Evolutionary conservation across 2,329 filamentous ascomycete species (phyloP).

Genomic region (Fusarium penzigii): DNA sequence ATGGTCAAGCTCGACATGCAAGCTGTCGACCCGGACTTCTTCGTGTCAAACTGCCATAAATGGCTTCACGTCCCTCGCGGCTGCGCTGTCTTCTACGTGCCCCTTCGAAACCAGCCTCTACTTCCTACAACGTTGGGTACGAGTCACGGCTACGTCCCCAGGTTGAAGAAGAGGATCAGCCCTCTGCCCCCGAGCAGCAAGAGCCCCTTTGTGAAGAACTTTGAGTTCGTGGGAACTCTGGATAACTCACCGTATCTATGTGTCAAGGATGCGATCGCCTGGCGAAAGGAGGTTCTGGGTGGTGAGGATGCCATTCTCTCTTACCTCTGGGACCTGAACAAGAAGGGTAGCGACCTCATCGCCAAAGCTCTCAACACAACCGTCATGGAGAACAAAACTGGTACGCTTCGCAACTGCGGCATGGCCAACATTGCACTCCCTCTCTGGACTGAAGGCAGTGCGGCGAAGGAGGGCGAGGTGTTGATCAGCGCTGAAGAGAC

Average conservation of each 20-base stretch:
- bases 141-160: constrained; percentile 72
- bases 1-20: constrained; percentile 72
- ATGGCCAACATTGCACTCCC: constrained; percentile 77
- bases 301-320: constrained; percentile 70
- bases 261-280: constrained; percentile 70
- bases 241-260: constrained; percentile 74
- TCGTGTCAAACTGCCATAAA: constrained; percentile 85
- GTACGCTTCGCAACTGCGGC: constrained; percentile 64
- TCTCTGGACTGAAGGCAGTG: constrained; percentile 41
- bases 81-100: constrained; percentile 80
- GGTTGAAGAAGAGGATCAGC: constrained; percentile 30
- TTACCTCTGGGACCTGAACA: constrained; percentile 65
- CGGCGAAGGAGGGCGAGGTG: constrained; percentile 30
- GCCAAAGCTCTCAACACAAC: constrained; percentile 68
- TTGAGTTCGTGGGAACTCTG: constrained; percentile 75
- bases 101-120: constrained; percentile 71
- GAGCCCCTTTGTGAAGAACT: constrained; percentile 65
- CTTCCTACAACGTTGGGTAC: constrained; percentile 77
- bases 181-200: constrained; percentile 50
- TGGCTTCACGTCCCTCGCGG: constrained; percentile 84
- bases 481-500: constrained; percentile 35
- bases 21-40: constrained; percentile 76
- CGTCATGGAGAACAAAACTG: constrained; percentile 66
- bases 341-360: constrained; percentile 60
- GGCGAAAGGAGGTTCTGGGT: constrained; percentile 67